These are phyloP conservation scores for Xylaria grammica DNA, from an alignment of 495 filamentous ascomycete genomes.

Conservation along the genomic window DNA sequence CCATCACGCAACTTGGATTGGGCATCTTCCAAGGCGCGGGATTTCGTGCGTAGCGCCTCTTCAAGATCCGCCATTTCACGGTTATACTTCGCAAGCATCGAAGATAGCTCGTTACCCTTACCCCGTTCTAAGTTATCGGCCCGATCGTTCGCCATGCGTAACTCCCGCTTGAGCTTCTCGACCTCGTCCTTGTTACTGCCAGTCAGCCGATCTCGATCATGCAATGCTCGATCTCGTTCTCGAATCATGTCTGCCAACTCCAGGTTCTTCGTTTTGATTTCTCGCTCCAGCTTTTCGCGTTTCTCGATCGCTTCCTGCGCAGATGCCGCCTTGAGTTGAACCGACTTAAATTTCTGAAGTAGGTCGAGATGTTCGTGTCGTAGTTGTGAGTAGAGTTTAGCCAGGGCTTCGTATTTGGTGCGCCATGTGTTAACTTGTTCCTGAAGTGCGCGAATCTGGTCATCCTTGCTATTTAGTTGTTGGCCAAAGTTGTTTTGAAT, in stretches of 20 bases:
- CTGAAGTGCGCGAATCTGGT: constrained; percentile 89
- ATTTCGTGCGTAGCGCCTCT: constrained; percentile 88
- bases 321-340: constrained; percentile 94
- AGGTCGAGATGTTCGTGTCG: constrained; percentile 95
- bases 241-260: constrained; percentile 99
- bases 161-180: constrained; percentile 95
- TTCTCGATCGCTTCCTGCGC: constrained; percentile 96
- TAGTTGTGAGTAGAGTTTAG: constrained; percentile 95
- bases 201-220: constrained; percentile 83
- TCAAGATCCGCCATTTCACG: constrained; percentile 95
- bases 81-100: constrained; percentile 94
- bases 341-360: constrained; percentile 90
- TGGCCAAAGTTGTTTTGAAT: constrained; percentile 82
- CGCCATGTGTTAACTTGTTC: constrained; percentile 97
- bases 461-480: constrained; percentile 87
- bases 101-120: constrained; percentile 92
- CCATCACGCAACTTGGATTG: constrained; percentile 77
- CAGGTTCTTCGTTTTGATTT: constrained; percentile 98
- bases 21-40: constrained; percentile 83
- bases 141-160: constrained; percentile 88
- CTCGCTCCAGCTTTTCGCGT: constrained; percentile 91
- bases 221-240: constrained; percentile 91
- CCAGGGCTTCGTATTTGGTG: constrained; percentile 93
- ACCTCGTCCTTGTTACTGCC: constrained; percentile 91
- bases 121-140: constrained; percentile 90